Percentiles rank a stretch among this genome's conserved stretches.
These are phyloP conservation scores for Avena insularis DNA, from an alignment of 176 grass and related monocot genomes.

Conservation along the genomic window DNA sequence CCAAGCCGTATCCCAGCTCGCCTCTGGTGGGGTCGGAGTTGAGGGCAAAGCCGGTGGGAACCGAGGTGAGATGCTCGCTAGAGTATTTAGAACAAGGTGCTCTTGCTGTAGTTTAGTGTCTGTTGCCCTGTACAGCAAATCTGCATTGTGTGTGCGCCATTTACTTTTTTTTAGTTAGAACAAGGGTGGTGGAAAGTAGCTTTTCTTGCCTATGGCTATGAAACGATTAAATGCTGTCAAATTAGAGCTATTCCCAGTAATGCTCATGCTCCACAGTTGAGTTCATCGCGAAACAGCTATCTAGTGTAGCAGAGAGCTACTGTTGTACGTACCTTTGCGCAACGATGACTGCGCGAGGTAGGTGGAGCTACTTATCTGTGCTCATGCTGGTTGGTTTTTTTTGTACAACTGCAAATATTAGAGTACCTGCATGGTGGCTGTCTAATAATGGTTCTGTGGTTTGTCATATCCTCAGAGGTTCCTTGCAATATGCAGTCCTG, in stretches of 20 bases:
- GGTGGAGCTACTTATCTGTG: not conserved
- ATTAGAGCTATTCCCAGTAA: not conserved
- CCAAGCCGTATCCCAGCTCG: not conserved
- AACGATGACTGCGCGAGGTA: not conserved
- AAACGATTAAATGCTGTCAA: not conserved
- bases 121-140: not conserved
- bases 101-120: not conserved
- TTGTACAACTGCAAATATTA: not conserved
- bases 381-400: not conserved
- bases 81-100: not conserved
- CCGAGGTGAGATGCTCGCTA: constrained; percentile 28
- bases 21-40: not conserved
- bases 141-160: not conserved
- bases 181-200: not conserved
- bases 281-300: not conserved
- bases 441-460: not conserved
- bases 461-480: not conserved
- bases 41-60: not conserved
- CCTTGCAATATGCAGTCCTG: constrained; percentile 9
- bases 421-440: not conserved
- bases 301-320: not conserved
- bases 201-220: not conserved
- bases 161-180: not conserved
- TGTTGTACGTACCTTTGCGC: not conserved
- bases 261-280: not conserved